Conservation (phyloP, 2,329 filamentous ascomycete species). For the Phyllachora maydis region DNA sequence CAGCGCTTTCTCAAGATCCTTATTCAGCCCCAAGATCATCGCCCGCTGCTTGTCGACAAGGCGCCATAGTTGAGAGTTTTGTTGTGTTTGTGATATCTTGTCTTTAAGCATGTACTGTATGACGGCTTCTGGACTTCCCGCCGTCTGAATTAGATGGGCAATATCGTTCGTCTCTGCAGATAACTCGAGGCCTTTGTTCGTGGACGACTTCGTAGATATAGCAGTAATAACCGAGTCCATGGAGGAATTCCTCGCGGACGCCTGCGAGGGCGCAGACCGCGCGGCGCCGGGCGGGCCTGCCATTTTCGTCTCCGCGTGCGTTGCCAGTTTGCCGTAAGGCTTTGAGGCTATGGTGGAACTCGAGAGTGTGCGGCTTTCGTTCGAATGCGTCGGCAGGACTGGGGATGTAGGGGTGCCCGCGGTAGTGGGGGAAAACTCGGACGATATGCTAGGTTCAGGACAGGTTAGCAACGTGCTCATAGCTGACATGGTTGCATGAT, state of each 20-base stretch:
- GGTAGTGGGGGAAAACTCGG: conserved; percentile 4
- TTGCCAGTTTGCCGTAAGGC: too few species aligned
- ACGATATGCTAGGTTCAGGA: too few species aligned
- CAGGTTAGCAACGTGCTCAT: too few species aligned
- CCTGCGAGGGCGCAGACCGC: too few species aligned
- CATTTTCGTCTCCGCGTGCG: too few species aligned
- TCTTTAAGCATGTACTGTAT: conserved; percentile 80
- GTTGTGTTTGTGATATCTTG: conserved; percentile 70
- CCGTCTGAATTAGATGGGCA: conserved; percentile 56
- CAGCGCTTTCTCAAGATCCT: conserved; percentile 73
- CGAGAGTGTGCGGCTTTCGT: conserved; percentile 26
- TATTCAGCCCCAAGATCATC: conserved; percentile 85
- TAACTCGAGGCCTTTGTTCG: conserved; percentile 36
- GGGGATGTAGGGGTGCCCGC: conserved; percentile 5
- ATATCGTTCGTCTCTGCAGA: too few species aligned
- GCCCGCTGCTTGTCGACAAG: conserved; percentile 89
- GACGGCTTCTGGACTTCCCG: conserved; percentile 74
- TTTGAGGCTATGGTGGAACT: conserved; percentile 19
- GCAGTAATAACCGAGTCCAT: conserved; percentile 93
- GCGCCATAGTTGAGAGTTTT: conserved; percentile 87
- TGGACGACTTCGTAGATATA: too few species aligned
- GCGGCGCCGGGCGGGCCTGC: too few species aligned
- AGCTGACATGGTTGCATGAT: too few species aligned
- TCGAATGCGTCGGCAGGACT: conserved; percentile 19
- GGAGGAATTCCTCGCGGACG: conserved; percentile 67